phyloP scores from a whole-genome alignment of 306 rosid species.

The Hippophae gyantsensis region DNA sequence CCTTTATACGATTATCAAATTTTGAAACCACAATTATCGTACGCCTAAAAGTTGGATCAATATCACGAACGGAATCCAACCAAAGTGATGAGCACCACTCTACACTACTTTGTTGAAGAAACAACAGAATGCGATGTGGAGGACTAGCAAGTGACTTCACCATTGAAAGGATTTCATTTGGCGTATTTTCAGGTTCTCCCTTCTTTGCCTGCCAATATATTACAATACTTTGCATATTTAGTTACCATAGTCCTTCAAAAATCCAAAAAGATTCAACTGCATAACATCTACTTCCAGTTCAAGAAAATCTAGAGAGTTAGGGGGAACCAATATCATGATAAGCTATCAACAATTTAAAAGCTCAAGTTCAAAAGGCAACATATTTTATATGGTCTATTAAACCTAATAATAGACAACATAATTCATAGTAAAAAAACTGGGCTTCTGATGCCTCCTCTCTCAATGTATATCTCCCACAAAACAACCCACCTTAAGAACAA shows the following conservation, averaged over 20 bases:
- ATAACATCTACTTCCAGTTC: too few relatives aligned
- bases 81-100: conserved; percentile 98
- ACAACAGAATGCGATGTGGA: conserved; percentile 80
- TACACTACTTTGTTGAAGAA: conserved; percentile 95
- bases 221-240: not conserved
- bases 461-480: not conserved
- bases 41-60: conserved; percentile 75
- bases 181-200: conserved; percentile 90
- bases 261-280: too few relatives aligned
- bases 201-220: conserved; percentile 66
- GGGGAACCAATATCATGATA: not conserved
- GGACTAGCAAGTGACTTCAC: conserved; percentile 90
- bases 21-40: conserved; percentile 84
- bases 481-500: conserved; percentile 78
- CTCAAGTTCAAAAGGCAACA: not conserved
- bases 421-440: not conserved
- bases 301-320: not conserved
- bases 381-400: not conserved
- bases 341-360: not conserved
- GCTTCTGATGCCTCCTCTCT: not conserved
- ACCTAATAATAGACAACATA: not conserved
- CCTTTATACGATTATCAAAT: conserved; percentile 97
- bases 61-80: conserved; percentile 85
- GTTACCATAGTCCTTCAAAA: not conserved
- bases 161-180: conserved; percentile 90